Evolutionary conservation across 352 stramenopile genomes (phyloP).

Genomic region (Aphanomyces astaci): DNA sequence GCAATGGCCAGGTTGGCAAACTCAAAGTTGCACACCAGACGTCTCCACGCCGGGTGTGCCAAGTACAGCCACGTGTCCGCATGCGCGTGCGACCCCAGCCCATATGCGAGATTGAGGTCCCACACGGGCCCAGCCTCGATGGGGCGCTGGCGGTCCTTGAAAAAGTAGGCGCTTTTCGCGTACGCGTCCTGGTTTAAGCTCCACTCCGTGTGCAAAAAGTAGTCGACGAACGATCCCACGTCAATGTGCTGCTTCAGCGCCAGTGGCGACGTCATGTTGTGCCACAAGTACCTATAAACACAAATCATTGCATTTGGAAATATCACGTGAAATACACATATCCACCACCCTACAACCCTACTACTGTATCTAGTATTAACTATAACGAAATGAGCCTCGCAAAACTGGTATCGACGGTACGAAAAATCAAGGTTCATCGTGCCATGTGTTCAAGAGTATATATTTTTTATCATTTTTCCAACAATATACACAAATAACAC

Average conservation of each 20-base stretch:
- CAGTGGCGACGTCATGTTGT: conserved; percentile 65
- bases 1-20: conserved; percentile 62
- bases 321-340: background rate
- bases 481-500: no score
- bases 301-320: no score
- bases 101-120: conserved; percentile 75
- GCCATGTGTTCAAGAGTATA: no score
- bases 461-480: no score
- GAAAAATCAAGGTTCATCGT: no score
- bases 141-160: conserved; percentile 61
- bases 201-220: conserved; percentile 76
- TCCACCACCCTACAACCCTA: no score
- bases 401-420: no score
- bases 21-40: conserved; percentile 70
- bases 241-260: conserved; percentile 54
- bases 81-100: conserved; percentile 46
- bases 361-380: no score
- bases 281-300: conserved; percentile 36
- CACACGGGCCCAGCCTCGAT: conserved; percentile 74
- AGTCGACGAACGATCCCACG: conserved; percentile 62
- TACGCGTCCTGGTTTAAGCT: conserved; percentile 75
- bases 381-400: no score
- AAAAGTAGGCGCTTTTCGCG: conserved; percentile 68
- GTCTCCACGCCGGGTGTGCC: conserved; percentile 76
- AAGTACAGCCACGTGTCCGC: conserved; percentile 64